Base-by-base conservation (phyloP, 768 basidiomycete species). In the Rhizopogon rudus region DNA sequence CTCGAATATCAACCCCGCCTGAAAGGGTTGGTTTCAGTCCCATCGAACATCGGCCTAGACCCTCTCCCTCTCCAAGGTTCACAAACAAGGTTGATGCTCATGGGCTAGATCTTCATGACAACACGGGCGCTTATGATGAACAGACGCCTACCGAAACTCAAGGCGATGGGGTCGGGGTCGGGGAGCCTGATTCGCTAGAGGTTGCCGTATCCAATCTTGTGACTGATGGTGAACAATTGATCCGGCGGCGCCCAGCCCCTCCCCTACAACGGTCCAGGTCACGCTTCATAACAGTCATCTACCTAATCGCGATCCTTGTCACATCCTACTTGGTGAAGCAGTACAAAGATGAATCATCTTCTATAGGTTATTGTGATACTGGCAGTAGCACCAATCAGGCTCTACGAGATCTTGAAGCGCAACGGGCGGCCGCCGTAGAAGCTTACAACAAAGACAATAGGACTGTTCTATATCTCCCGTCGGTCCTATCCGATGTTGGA, bases 301-400 rank as follows among this genome's bases (percentile, higher is more conserved):
- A 71, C 51, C 55, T 75, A 56, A 53, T 75, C 5, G 57, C 77
- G 29, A 57, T 73, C 9, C 55, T 78, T 22, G 64, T 69, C 16
- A 59, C 69, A 17, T 70, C 67, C 13, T 70, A 67, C 57, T 59
- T 70, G 22, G 57, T 75, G 17, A 60, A 75, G 61, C 74, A 75
- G 16, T 88, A 83, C 75, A 91, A 91, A 71, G 56, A 60, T 12
- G 82, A 87, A 60, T 91, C 91, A 5, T 73, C 84, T 2, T 67
- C 76, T 10, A 83, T 93, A 60, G 91, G 92, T 5, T 93, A 82
- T 69, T 93, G 91, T 64, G 83, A 89, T 58, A 69, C 79, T 37
- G 86, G 81, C 17, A 80, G 68, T 54, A 72, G 75, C 60, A 86
- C 83, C 29, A 93, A 87, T 66, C 67, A 61, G 22, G 72, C 73